These are phyloP conservation scores for Hanseniaspora taiwanica DNA, from an alignment of 805 yeast species.

Conservation along the genomic window DNA sequence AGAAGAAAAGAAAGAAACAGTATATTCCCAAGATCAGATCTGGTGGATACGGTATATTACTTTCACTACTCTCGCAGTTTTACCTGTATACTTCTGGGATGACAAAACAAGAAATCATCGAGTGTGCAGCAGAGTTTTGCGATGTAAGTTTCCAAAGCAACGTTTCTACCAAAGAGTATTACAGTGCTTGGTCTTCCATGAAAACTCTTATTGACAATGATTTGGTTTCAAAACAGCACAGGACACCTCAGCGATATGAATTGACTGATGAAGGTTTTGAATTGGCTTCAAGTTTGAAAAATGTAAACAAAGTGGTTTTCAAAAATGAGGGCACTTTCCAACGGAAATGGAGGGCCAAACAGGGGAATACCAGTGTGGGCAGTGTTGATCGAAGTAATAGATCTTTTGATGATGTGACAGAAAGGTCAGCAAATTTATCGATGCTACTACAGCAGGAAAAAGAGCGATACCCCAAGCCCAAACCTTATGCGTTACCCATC, in stretches of 20 bases:
- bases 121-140: conserved; percentile 41
- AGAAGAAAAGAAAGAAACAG: conserved; percentile 15
- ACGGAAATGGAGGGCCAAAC: neutral
- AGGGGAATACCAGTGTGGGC: neutral
- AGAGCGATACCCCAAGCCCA: neutral
- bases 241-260: conserved; percentile 46
- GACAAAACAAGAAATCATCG: conserved; percentile 44
- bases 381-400: neutral
- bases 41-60: conserved; percentile 73
- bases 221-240: conserved; percentile 34
- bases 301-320: conserved; percentile 29
- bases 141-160: conserved; percentile 45
- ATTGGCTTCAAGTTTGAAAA: conserved; percentile 44
- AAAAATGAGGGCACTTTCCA: conserved; percentile 9
- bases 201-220: conserved; percentile 50
- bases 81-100: conserved; percentile 36
- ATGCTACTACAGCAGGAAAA: neutral
- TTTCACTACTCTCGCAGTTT: conserved; percentile 35
- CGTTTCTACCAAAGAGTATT: conserved; percentile 46
- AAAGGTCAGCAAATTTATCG: neutral
- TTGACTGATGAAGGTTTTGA: conserved; percentile 59
- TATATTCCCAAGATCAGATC: conserved; percentile 66
- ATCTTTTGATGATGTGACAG: neutral
- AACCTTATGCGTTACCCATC: neutral
- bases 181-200: conserved; percentile 66